Percentiles rank a stretch among this genome's conserved stretches.
Conservation (phyloP, 176 grass and related monocot species). For the Oryza brachyantha region DNA sequence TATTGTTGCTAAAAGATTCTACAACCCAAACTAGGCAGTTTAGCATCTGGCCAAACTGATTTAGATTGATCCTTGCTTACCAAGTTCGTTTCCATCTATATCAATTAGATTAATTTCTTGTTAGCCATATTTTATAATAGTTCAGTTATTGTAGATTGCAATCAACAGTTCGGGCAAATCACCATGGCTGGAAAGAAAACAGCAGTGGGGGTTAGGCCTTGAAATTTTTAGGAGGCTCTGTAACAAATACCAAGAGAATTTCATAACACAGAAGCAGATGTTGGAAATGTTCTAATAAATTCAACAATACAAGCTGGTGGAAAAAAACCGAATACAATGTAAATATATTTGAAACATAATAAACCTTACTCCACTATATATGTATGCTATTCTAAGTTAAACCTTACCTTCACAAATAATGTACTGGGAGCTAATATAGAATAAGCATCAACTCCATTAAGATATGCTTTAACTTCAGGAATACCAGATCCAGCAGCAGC, state of each 20-base stretch:
- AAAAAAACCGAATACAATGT: background rate
- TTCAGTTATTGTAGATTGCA: background rate
- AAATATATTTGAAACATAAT: background rate
- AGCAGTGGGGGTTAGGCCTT: background rate
- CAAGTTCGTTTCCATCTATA: background rate
- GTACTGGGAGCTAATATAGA: constrained; percentile 96
- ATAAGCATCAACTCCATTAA: constrained; percentile 91
- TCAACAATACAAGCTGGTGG: background rate
- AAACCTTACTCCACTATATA: background rate
- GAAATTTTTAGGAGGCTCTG: background rate
- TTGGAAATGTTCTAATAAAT: background rate
- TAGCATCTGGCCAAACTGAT: background rate
- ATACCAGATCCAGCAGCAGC: constrained; percentile 97
- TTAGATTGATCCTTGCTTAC: background rate
- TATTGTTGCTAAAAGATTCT: background rate
- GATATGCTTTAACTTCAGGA: constrained; percentile 98
- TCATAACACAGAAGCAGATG: background rate
- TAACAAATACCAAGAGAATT: background rate
- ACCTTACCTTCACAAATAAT: constrained; percentile 84
- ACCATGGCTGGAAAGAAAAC: background rate
- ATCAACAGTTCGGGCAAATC: background rate
- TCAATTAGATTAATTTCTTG: background rate
- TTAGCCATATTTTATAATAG: background rate
- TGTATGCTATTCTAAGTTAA: background rate
- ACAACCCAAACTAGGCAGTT: background rate